Conservation (phyloP, 306 rosid genomes). For the Arachis hypogaea region DNA sequence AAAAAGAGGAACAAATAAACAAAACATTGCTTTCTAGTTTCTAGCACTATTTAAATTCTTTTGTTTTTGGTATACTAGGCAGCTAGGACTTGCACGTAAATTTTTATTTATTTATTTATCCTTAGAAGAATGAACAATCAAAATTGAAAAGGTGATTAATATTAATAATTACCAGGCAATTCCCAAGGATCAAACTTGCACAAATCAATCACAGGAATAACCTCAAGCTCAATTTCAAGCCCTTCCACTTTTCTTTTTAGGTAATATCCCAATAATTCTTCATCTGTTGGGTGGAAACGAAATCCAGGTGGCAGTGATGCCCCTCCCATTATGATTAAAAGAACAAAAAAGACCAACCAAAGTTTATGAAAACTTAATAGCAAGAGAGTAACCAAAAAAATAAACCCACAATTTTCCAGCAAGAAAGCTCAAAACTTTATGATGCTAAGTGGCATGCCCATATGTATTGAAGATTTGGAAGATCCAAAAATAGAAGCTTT, state of each 20-base stretch:
- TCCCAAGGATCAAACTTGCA: conserved; percentile 97
- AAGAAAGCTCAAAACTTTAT: neutral
- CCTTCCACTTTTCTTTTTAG: conserved; percentile 84
- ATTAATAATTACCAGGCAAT: conserved; percentile 69
- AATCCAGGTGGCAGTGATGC: conserved; percentile 82
- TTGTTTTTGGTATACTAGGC: conserved; percentile 1
- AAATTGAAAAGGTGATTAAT: too few relatives aligned
- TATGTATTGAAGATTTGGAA: conserved; percentile 70
- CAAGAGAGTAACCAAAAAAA: neutral
- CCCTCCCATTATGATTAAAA: conserved; percentile 35
- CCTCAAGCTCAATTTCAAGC: conserved; percentile 88
- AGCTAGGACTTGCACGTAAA: neutral
- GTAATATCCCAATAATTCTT: conserved; percentile 83
- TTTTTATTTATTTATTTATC: too few relatives aligned
- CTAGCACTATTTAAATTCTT: conserved; percentile 22
- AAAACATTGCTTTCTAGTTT: conserved; percentile 25
- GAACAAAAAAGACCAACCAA: conserved; percentile 2
- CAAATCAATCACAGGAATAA: conserved; percentile 80
- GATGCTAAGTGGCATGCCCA: conserved; percentile 54
- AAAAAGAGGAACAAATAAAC: conserved; percentile 22
- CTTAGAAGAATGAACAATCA: too few relatives aligned
- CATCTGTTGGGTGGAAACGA: conserved; percentile 93
- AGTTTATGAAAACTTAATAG: neutral
- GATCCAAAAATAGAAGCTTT: conserved; percentile 84
- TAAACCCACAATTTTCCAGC: neutral